Evolutionary conservation across 148 eudicot species (phyloP).

Genomic region (Beta vulgaris): DNA sequence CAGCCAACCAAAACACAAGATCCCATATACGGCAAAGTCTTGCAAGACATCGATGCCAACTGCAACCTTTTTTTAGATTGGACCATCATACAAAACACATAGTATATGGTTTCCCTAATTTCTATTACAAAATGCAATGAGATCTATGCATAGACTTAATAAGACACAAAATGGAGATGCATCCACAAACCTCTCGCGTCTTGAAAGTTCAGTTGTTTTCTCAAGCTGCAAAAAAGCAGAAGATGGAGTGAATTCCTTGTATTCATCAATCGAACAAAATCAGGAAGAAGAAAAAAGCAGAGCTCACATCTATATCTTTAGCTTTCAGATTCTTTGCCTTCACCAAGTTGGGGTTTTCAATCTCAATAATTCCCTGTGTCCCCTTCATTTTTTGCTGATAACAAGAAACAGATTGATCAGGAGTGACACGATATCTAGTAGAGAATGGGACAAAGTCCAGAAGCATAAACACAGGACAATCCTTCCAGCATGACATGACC

Average conservation of each 20-base stretch:
- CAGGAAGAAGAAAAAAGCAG: not conserved
- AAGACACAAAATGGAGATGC: not conserved
- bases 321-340: conserved; percentile 83
- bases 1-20: not conserved
- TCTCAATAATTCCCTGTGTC: conserved; percentile 77
- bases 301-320: conserved; percentile 74
- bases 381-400: conserved; percentile 67
- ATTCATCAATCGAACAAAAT: not conserved
- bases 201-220: conserved; percentile 80
- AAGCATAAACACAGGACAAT: not conserved
- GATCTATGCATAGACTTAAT: not conserved
- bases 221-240: conserved; percentile 53
- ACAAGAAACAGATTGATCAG: conserved; percentile 16
- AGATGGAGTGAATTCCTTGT: conserved; percentile 3
- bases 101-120: not conserved
- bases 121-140: not conserved
- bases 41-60: not conserved
- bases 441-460: conserved; percentile 3
- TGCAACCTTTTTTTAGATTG: not conserved
- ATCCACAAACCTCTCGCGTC: conserved; percentile 83
- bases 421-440: not conserved
- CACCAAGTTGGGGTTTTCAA: conserved; percentile 84
- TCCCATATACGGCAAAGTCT: not conserved
- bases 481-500: not conserved
- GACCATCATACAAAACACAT: not conserved